Conservation (phyloP, 164 flowering plant species). For the Malania oleifera region DNA sequence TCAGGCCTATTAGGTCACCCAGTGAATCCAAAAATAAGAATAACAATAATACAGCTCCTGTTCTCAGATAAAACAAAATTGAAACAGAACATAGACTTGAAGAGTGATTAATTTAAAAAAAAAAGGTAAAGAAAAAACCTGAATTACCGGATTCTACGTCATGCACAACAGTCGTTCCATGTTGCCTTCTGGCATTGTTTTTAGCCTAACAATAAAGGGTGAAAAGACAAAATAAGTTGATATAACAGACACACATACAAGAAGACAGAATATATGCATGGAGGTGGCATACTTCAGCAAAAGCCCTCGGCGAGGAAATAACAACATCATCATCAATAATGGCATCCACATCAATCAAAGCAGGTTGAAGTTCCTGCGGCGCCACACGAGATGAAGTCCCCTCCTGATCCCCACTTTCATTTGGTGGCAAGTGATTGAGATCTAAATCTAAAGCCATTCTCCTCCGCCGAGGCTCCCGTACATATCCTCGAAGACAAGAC, state of each 20-base stretch:
- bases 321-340: slow-evolving; percentile 67
- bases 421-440: slow-evolving; percentile 43
- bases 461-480: slow-evolving; percentile 29
- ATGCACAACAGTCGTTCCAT: slow-evolving; percentile 28
- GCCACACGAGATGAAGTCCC: slow-evolving; percentile 22
- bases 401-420: slow-evolving; percentile 31
- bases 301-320: slow-evolving; percentile 61
- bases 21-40: too few species aligned
- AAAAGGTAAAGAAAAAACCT: background rate
- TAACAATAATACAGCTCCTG: too few species aligned
- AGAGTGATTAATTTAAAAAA: too few species aligned
- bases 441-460: slow-evolving; percentile 38
- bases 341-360: slow-evolving; percentile 64
- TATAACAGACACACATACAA: background rate
- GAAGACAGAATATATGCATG: background rate
- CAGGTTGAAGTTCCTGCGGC: slow-evolving; percentile 19
- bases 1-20: too few species aligned
- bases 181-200: slow-evolving; percentile 49
- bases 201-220: slow-evolving; percentile 39
- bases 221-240: too few species aligned
- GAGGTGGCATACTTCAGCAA: slow-evolving; percentile 45
- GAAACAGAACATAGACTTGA: too few species aligned
- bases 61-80: too few species aligned
- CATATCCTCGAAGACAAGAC: background rate
- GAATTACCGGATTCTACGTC: slow-evolving; percentile 41